Evolutionary conservation across 192 early-diverging fungal genomes (phyloP), one percentile per base, ranked within the genome.

Genomic region (Paraglomus brasilianum): DNA sequence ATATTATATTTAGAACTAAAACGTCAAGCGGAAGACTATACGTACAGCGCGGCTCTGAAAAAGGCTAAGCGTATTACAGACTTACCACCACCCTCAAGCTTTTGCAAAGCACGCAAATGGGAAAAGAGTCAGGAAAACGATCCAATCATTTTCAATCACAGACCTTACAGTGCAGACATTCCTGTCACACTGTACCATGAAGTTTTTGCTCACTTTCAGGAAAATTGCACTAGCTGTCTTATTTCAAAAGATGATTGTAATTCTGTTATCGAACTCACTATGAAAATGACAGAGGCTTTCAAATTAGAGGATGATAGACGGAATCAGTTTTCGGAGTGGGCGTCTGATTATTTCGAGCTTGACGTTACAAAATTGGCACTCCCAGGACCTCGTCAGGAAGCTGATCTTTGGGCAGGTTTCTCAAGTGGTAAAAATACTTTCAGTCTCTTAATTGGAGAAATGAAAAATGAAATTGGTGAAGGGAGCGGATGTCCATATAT

Each of bases 311-410:
- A 58, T 0, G 5, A 15, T 58, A 24, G 56, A n/a, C 56, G 30
- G 8, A 2, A 0, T 13, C 30, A 58, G 1, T 58, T 58, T 2
- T 13, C 56, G 30, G 30, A 1, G 24, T 58, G 56, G 56, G 38
- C 56, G 30, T 58, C 56, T 39, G 41, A 58, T 39, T 58, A 58
- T 58, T 58, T 58, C n/a, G n/a, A n/a, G n/a, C n/a, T n/a, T n/a
- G n/a, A n/a, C n/a, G n/a, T n/a, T n/a, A n/a, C n/a, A n/a, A n/a
- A n/a, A n/a, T n/a, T n/a, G n/a, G n/a, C n/a, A n/a, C n/a, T n/a
- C n/a, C n/a, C n/a, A n/a, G n/a, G n/a, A n/a, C n/a, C n/a, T n/a
- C n/a, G n/a, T n/a, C n/a, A n/a, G n/a, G n/a, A n/a, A n/a, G 56
- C 56, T 36, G 56, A 58, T n/a, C n/a, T n/a, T n/a, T n/a, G n/a